phyloP scores from a whole-genome alignment of 768 basidiomycete species.

The Xerocomellus amylosporus region DNA sequence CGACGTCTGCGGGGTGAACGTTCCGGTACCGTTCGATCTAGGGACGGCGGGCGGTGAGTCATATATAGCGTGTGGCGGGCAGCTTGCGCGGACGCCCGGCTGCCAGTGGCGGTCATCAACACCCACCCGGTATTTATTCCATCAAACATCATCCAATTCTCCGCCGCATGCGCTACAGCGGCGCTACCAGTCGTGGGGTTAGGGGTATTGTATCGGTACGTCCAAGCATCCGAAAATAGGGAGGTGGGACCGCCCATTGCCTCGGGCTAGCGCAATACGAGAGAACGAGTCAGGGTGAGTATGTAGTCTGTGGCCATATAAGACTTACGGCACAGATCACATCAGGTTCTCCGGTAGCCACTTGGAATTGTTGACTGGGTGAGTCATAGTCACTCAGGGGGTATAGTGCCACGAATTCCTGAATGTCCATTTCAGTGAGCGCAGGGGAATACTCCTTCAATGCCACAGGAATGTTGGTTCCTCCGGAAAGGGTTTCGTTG shows the following conservation, averaged over 20 bases:
- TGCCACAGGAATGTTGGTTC: slow-evolving; percentile 34
- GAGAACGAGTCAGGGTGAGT: slow-evolving; percentile 1
- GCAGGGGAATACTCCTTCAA: slow-evolving; percentile 45
- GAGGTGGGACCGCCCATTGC: slow-evolving; percentile 46
- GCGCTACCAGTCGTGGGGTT: slow-evolving; percentile 41
- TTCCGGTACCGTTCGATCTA: slow-evolving; percentile 52
- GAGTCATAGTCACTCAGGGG: slow-evolving; percentile 44
- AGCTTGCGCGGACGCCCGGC: not conserved
- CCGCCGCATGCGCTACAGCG: slow-evolving; percentile 49
- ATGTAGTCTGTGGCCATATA: not conserved
- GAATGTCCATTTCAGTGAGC: slow-evolving; percentile 39
- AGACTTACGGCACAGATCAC: slow-evolving; percentile 53
- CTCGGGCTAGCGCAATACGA: slow-evolving; percentile 33
- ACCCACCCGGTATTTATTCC: slow-evolving; percentile 59
- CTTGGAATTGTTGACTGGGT: slow-evolving; percentile 40
- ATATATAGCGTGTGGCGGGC: not conserved
- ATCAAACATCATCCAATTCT: slow-evolving; percentile 68
- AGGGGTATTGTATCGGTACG: slow-evolving; percentile 59
- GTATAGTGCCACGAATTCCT: slow-evolving; percentile 41
- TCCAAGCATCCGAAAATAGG: slow-evolving; percentile 39
- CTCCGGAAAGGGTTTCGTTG: slow-evolving; percentile 54
- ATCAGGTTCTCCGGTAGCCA: slow-evolving; percentile 48
- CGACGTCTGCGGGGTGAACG: slow-evolving; percentile 45
- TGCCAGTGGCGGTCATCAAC: not conserved
- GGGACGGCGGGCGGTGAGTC: slow-evolving; percentile 14